Evolutionary conservation across 805 yeast species (phyloP), one percentile per base, ranked within the genome.

Genomic region (Spencermartinsiella europaea): DNA sequence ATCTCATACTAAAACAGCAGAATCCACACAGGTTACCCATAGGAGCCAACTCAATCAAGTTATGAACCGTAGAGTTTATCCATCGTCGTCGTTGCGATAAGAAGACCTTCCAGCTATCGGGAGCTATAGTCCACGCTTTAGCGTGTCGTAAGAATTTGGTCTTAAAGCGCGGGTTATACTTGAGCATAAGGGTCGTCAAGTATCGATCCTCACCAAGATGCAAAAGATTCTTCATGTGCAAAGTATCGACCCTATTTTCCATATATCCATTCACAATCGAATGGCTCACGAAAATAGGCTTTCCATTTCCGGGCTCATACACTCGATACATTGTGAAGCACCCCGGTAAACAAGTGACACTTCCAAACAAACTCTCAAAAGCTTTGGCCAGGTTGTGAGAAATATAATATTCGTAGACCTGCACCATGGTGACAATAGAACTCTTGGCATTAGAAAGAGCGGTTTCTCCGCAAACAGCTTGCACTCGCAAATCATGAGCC

Each of bases 81-180:
- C 84, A 79, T 54, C 84, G 76, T 58, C 84, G 78, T 51, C 84
- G 77, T 63, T 79, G 84, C 1, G 84, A 79, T 50, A 79, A 65
- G 55, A 79, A 70, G 21, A 79, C 82, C 42, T 61, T 62, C 70
- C 80, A 79, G 12, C 68, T 66, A 50, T 75, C 80, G 4, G 84
- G 84, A 3, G 79, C 84, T 44, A 77, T 64, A 1, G 84, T 79
- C 60, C 72, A 75, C 49, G 83, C 80, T 15, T 73, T 71, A 1
- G 83, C 84, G 55, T 77, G 77, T 3, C 82, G 70, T 8, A 77
- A 67, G 56, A 75, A 79, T 51, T 77, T 67, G 53, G 79, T 79
- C 55, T 71, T 74, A 64, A 76, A 72, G 56, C 70, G 72, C 4
- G 82, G 77, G 66, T 78, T 77, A 38, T 77, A 75, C 55, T 67